Evolutionary conservation across 129 eudicot species (phyloP).

Genomic region (Tagetes patula): DNA sequence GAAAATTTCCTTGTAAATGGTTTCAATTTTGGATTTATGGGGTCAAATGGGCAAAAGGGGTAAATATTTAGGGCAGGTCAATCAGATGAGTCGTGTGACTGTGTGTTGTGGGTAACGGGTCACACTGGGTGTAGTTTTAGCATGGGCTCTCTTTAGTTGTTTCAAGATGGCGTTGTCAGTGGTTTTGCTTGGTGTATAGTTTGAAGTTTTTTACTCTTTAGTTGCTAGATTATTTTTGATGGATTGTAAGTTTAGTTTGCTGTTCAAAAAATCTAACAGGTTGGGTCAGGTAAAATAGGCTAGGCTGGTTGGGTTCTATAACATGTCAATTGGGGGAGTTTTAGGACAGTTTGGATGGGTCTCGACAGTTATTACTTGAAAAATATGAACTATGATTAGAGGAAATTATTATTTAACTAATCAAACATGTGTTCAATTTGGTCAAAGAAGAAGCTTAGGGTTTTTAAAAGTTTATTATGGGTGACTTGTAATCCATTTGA

Average conservation of each 20-base stretch:
- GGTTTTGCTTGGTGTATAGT: too few species aligned
- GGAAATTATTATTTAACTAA: neutral
- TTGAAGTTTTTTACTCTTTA: too few species aligned
- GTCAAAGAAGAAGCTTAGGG: too few species aligned
- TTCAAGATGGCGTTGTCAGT: too few species aligned
- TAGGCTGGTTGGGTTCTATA: neutral
- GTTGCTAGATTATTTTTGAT: too few species aligned
- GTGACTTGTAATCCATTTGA: neutral
- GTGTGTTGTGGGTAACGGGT: too few species aligned
- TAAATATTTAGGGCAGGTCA: too few species aligned
- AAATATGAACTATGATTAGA: neutral
- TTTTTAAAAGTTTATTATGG: neutral
- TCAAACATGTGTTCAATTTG: neutral
- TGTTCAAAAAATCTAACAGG: too few species aligned
- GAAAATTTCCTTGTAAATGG: constrained; percentile 1
- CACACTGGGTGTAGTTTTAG: too few species aligned
- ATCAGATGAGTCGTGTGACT: neutral
- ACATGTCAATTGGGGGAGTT: constrained; percentile 7
- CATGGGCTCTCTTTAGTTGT: too few species aligned
- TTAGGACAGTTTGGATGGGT: neutral
- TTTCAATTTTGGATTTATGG: neutral
- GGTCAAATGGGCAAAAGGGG: neutral
- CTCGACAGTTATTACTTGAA: neutral
- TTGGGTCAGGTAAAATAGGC: too few species aligned
- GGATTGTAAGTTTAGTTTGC: too few species aligned